A percentile compares a stretch with the other conserved stretches of the same genome.
Conservation (phyloP, 2,329 filamentous ascomycete genomes). For the Diaporthe nobilis region DNA sequence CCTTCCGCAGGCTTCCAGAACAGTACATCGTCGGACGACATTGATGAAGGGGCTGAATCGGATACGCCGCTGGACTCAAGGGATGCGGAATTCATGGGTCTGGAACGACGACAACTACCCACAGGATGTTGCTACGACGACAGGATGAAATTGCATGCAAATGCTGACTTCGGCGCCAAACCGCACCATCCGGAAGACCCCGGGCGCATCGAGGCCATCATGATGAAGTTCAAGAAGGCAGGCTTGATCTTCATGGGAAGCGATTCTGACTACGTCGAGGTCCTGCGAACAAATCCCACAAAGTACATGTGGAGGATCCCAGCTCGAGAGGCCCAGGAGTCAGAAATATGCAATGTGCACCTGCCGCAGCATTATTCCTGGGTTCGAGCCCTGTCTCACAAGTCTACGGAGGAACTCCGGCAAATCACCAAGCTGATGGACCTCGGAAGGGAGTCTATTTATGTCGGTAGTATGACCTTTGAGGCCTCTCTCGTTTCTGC, state of each 20-base stretch:
- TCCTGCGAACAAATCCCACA: slow-evolving; percentile 68
- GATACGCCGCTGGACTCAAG: slow-evolving; percentile 48
- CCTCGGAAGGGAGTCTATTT: slow-evolving; percentile 80
- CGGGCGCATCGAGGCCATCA: slow-evolving; percentile 91
- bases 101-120: slow-evolving; percentile 67
- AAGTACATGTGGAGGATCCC: slow-evolving; percentile 82
- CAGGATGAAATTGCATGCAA: slow-evolving; percentile 95
- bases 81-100: slow-evolving; percentile 43
- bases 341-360: slow-evolving; percentile 87
- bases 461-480: slow-evolving; percentile 86
- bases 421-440: slow-evolving; percentile 74
- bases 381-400: slow-evolving; percentile 72
- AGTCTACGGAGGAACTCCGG: slow-evolving; percentile 76
- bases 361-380: slow-evolving; percentile 83
- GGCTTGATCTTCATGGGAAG: slow-evolving; percentile 80
- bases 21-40: slow-evolving; percentile 48
- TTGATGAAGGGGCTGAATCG: slow-evolving; percentile 52
- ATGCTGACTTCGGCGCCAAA: slow-evolving; percentile 79
- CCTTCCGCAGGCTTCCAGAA: slow-evolving; percentile 39
- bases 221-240: slow-evolving; percentile 86
- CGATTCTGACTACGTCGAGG: slow-evolving; percentile 66
- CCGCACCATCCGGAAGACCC: slow-evolving; percentile 96
- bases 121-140: slow-evolving; percentile 92
- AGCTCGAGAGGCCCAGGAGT: slow-evolving; percentile 80
- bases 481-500: slow-evolving; percentile 86